Evolutionary conservation across 306 rosid genomes (phyloP), one percentile per base, ranked within the genome.

Genomic region (Hylodesmum podocarpum): DNA sequence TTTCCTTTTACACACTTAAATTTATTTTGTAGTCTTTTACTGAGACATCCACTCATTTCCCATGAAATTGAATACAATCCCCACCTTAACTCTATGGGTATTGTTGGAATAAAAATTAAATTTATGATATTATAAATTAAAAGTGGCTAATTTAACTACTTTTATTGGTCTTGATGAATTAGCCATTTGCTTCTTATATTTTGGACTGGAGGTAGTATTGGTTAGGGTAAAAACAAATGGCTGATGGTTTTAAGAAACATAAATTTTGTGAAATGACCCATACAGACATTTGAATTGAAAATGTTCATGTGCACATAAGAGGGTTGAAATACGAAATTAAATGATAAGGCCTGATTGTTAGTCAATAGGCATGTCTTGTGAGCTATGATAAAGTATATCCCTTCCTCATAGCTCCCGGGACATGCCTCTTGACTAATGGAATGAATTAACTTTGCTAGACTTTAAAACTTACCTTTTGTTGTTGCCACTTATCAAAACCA

Each of bases 401-500:
- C n/a, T n/a, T n/a, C n/a, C n/a, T n/a, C n/a, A n/a, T n/a, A n/a
- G n/a, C n/a, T n/a, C n/a, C n/a, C n/a, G n/a, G n/a, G n/a, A n/a
- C n/a, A n/a, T n/a, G n/a, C n/a, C n/a, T 16, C 19, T 22, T 62
- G 36, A 84, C 18, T n/a, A 58, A 31, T 55, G 72, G 49, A 76
- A 76, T 13, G 68, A 62, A 65, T 8, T 19, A 12, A 55, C 58
- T 21, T 36, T 51, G 8, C 54, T 13, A 24, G 21, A 9, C 25
- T 27, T 46, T 37, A 5, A 78, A 54, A 58, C 40, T 49, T 72
- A 83, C 89, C 83, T 80, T 72, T 70, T 83, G 80, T 59, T 82
- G 37, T 33, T 83, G 63, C 89, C 87, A 75, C 87, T 83, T 76
- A 80, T 69, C 85, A 77, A 83, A 72, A 83, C 83, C 89, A 86